Evolutionary conservation across 2,329 filamentous ascomycete genomes (phyloP), one percentile per base, ranked within the genome.

Genomic region (Acrocalymma vagum): DNA sequence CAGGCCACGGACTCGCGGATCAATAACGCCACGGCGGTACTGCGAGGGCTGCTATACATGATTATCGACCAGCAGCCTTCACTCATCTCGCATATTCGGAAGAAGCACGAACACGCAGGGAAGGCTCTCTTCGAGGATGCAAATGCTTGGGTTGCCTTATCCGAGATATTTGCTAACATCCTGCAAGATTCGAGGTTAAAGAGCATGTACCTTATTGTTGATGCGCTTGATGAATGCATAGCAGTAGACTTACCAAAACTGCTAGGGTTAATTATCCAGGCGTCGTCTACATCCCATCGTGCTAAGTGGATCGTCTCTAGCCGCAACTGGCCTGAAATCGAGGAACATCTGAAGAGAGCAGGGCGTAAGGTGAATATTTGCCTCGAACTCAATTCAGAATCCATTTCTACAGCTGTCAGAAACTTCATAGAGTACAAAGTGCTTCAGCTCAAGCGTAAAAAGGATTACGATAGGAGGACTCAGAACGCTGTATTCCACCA

Each of bases 31-130:
- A 61, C 50, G 0, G 59, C 72, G 1, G 68, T 78, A 0, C 46
- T 79, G 1, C 65, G 72, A 0, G 73, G 77, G 0, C 58, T 80
- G 0, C 62, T 78, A 0, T 77, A 65, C 28, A 23, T 71, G 7
- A 58, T 81, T 0, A 38, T 71, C 3, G 28, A 43, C 1, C 53
- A 72, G 38, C 49, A 72, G 2, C 57, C 55, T 14, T 48, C 42
- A 2, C 61, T 77, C 0, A 38, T 40, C 53, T 10, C 45, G 42
- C 20, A 53, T 24, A 41, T 43, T 6, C 48, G 42, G 48, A 9
- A 59, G 10, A 55, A 60, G 26, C 72, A 75, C 26, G 57, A 73
- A 4, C 5, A 42, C 3, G 53, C 48, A 0, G 72, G 72, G 1
- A 58, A 59, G 35, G 24, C 33, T 1, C 45, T 73, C 0, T 79